These are phyloP conservation scores for Mycosphaerella sp. DNA, from an alignment of 2,329 filamentous ascomycete genomes.

Conservation along the genomic window DNA sequence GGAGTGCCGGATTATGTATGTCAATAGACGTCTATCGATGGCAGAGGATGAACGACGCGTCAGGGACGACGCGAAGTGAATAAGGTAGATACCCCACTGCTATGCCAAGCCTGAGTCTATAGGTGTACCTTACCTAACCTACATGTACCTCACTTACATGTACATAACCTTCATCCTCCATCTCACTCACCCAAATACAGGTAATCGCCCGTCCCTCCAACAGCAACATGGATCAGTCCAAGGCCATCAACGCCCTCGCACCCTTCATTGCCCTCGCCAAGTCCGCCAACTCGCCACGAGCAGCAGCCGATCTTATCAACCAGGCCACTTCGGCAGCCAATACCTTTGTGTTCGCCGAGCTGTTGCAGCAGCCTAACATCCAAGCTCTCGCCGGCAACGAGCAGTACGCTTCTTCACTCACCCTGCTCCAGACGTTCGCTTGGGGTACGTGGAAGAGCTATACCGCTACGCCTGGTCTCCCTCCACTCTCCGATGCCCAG, in stretches of 20 bases:
- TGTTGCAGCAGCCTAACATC: slow-evolving; percentile 75
- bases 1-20: too few relatives aligned
- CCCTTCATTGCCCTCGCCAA: slow-evolving; percentile 88
- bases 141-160: too few relatives aligned
- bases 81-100: neutral
- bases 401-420: slow-evolving; percentile 59
- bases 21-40: too few relatives aligned
- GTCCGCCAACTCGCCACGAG: slow-evolving; percentile 73
- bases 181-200: neutral
- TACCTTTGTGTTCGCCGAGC: slow-evolving; percentile 89
- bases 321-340: slow-evolving; percentile 85
- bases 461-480: slow-evolving; percentile 53
- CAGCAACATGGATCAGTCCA: slow-evolving; percentile 62
- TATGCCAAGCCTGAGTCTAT: neutral
- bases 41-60: too few relatives aligned
- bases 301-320: slow-evolving; percentile 75
- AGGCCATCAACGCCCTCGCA: slow-evolving; percentile 56
- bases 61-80: too few relatives aligned
- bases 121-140: too few relatives aligned
- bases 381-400: slow-evolving; percentile 60
- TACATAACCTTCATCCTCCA: too few relatives aligned
- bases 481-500: slow-evolving; percentile 65
- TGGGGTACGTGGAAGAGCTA: slow-evolving; percentile 85
- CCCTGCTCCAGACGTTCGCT: slow-evolving; percentile 79
- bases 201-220: too few relatives aligned